These are phyloP conservation scores for Didymella pinodella DNA, from an alignment of 2,329 filamentous ascomycete genomes.

Conservation along the genomic window DNA sequence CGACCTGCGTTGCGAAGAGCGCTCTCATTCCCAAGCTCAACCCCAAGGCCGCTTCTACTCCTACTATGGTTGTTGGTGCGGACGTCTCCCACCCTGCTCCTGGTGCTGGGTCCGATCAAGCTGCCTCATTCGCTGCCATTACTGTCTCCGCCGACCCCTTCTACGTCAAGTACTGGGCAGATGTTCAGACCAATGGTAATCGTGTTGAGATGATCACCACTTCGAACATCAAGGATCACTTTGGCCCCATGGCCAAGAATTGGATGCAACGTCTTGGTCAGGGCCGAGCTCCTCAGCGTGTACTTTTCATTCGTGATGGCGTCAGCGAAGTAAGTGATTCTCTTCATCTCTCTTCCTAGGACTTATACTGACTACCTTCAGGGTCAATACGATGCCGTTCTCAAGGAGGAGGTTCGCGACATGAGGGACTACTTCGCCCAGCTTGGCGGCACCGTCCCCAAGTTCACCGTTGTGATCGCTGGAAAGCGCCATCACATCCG, in stretches of 20 bases:
- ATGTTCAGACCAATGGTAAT: constrained; percentile 82
- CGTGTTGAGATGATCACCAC: constrained; percentile 80
- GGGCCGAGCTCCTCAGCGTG: constrained; percentile 69
- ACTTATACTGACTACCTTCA: too few species aligned
- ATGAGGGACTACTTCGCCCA: constrained; percentile 69
- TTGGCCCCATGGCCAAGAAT: constrained; percentile 67
- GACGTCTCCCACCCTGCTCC: constrained; percentile 88
- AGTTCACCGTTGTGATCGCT: constrained; percentile 85
- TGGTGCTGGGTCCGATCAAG: constrained; percentile 54
- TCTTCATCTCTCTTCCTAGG: too few species aligned
- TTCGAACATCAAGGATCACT: constrained; percentile 70
- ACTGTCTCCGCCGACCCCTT: constrained; percentile 80
- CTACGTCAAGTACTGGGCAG: constrained; percentile 76
- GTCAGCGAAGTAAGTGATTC: constrained; percentile 77
- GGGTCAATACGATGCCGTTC: constrained; percentile 79
- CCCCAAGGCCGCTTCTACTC: constrained; percentile 29
- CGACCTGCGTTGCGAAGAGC: constrained; percentile 65
- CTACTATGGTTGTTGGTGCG: constrained; percentile 84
- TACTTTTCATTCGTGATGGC: constrained; percentile 94
- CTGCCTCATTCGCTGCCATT: constrained; percentile 83
- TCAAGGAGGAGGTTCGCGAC: constrained; percentile 77
- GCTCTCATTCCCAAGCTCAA: constrained; percentile 32
- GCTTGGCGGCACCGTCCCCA: constrained; percentile 57
- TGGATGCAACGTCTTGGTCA: constrained; percentile 68
- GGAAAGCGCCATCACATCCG: constrained; percentile 95